These are phyloP conservation scores for Medicago ruthenica DNA, from an alignment of 306 rosid species.

Conservation along the genomic window DNA sequence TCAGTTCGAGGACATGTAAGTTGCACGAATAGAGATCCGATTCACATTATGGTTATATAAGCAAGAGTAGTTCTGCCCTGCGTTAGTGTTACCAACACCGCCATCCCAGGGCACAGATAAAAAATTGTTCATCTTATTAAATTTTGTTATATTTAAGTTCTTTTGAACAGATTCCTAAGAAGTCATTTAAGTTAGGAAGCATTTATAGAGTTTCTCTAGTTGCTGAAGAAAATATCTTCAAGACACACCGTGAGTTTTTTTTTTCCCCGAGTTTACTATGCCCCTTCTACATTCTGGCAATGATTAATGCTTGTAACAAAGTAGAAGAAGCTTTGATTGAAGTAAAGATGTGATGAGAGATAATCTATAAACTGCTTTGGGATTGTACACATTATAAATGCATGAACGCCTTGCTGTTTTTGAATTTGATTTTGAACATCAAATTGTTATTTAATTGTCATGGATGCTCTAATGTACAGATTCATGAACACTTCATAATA, in stretches of 20 bases:
- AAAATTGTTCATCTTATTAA: conserved; percentile 13
- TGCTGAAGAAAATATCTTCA: conserved; percentile 10
- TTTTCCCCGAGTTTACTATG: neutral
- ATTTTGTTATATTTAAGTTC: conserved; percentile 9
- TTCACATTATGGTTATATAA: conserved; percentile 22
- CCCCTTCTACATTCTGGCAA: neutral
- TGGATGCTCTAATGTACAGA: conserved; percentile 9
- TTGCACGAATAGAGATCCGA: conserved; percentile 2
- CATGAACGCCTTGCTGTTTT: conserved; percentile 2
- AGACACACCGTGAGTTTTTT: neutral
- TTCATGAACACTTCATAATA: conserved; percentile 23
- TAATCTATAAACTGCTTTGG: conserved; percentile 26
- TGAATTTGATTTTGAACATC: conserved; percentile 12
- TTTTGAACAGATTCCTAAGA: conserved; percentile 23
- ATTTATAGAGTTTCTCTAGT: conserved; percentile 19
- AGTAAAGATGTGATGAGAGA: conserved; percentile 4
- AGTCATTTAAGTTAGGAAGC: neutral
- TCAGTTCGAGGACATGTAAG: neutral
- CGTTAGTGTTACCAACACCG: neutral
- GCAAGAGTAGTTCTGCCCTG: neutral
- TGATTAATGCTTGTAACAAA: conserved; percentile 7
- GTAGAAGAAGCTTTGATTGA: conserved; percentile 16
- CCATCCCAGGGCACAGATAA: neutral
- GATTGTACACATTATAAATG: conserved; percentile 13
- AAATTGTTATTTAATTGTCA: conserved; percentile 8